phyloP scores from a whole-genome alignment of 176 grass and related monocot genomes.

The Canna indica region DNA sequence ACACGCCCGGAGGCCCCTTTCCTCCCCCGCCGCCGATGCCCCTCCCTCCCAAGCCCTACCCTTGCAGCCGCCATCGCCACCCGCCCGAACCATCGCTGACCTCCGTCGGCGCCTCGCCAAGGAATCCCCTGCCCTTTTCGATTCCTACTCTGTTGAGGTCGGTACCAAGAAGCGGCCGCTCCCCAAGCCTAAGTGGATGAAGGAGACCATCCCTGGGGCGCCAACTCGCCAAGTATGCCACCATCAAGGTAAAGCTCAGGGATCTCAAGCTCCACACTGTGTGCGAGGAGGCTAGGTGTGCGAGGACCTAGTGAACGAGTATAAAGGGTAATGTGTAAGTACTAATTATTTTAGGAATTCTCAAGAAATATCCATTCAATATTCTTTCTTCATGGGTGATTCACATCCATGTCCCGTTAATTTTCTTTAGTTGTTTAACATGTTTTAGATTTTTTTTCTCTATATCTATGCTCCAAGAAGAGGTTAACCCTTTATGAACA shows the following conservation, averaged over 20 bases:
- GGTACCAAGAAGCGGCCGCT: constrained; percentile 68
- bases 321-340: no score
- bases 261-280: constrained; percentile 93
- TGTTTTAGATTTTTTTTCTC: no score
- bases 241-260: constrained; percentile 92
- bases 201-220: constrained; percentile 80
- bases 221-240: constrained; percentile 83
- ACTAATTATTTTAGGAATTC: no score
- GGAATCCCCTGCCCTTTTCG: constrained; percentile 42
- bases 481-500: no score
- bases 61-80: not conserved
- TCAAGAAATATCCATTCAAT: no score
- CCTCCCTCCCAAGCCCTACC: not conserved
- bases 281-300: constrained; percentile 90
- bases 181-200: constrained; percentile 96
- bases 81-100: constrained; percentile 39
- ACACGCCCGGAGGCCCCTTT: not conserved
- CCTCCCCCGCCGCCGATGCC: constrained; percentile 7
- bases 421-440: no score
- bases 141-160: constrained; percentile 84
- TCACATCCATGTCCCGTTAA: no score
- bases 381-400: no score
- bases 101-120: constrained; percentile 48
- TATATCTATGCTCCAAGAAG: no score
- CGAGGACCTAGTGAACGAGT: no score